These are phyloP conservation scores for Cadophora luteo-olivacea DNA, from an alignment of 2,329 filamentous ascomycete species.

Conservation along the genomic window DNA sequence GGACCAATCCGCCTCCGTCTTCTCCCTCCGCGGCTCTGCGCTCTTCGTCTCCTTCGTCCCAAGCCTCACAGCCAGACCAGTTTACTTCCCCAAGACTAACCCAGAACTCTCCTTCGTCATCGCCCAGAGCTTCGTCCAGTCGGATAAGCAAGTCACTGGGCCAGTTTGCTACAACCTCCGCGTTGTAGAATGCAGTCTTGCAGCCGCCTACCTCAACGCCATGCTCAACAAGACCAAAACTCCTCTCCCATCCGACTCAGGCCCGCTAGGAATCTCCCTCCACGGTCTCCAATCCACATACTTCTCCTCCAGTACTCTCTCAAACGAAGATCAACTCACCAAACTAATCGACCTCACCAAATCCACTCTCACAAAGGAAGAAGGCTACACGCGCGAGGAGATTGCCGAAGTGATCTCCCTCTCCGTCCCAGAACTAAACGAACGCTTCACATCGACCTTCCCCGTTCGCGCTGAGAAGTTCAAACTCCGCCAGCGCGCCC, in stretches of 20 bases:
- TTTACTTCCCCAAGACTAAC: slow-evolving; percentile 80
- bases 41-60: slow-evolving; percentile 92
- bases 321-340: slow-evolving; percentile 70
- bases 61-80: slow-evolving; percentile 74
- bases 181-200: slow-evolving; percentile 93
- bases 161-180: slow-evolving; percentile 96
- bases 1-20: slow-evolving; percentile 97
- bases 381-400: slow-evolving; percentile 89
- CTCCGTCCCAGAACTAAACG: slow-evolving; percentile 73
- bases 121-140: slow-evolving; percentile 90
- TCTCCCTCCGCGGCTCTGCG: slow-evolving; percentile 84
- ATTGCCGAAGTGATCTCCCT: slow-evolving; percentile 76
- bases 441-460: slow-evolving; percentile 84
- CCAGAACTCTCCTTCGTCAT: slow-evolving; percentile 91
- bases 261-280: slow-evolving; percentile 82
- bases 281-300: slow-evolving; percentile 87
- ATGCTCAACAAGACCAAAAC: slow-evolving; percentile 62
- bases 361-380: slow-evolving; percentile 74
- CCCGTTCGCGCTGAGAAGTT: slow-evolving; percentile 88
- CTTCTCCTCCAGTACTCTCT: slow-evolving; percentile 56
- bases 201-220: slow-evolving; percentile 72
- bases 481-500: slow-evolving; percentile 83
- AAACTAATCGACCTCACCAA: slow-evolving; percentile 74
- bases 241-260: slow-evolving; percentile 75
- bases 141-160: slow-evolving; percentile 93